A percentile compares a stretch with the other conserved stretches of the same genome.
These are phyloP conservation scores for Boletus rufocinnamomeus DNA, from an alignment of 768 basidiomycete species.

Conservation along the genomic window DNA sequence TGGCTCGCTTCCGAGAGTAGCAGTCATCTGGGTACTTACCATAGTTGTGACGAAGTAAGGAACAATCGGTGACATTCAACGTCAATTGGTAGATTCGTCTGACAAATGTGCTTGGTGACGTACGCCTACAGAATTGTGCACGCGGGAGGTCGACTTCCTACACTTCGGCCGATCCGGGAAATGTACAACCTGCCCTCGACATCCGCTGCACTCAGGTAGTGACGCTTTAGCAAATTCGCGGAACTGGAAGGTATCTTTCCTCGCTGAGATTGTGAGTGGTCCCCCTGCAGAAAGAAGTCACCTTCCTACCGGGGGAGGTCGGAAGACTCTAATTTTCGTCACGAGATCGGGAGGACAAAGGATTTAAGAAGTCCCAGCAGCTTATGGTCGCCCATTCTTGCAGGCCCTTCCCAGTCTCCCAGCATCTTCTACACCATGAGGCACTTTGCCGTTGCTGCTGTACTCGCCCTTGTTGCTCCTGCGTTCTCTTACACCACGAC, in stretches of 20 bases:
- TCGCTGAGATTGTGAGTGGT: not conserved
- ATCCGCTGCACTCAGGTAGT: not conserved
- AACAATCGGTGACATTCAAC: not conserved
- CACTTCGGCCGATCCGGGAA: not conserved
- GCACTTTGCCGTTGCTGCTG: not conserved
- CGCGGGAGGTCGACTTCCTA: not conserved
- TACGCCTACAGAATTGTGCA: not conserved
- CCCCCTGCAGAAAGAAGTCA: not conserved
- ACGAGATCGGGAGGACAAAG: not conserved
- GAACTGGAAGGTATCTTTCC: not conserved
- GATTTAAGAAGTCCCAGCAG: not conserved
- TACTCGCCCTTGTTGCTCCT: conserved; percentile 11
- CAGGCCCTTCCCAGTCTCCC: not conserved
- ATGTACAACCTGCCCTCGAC: not conserved
- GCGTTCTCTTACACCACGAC: conserved; percentile 1
- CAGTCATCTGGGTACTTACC: not conserved
- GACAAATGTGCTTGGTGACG: not conserved
- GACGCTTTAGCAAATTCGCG: not conserved
- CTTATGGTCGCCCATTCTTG: not conserved
- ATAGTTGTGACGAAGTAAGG: not conserved
- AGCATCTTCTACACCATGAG: conserved; percentile 13
- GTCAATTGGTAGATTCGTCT: not conserved
- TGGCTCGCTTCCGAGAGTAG: not conserved
- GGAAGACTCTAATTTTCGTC: not conserved
- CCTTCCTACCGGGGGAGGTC: not conserved